Evolutionary conservation across 129 eudicot species (phyloP), one percentile per base, ranked within the genome.

Genomic region (Lactuca saligna): DNA sequence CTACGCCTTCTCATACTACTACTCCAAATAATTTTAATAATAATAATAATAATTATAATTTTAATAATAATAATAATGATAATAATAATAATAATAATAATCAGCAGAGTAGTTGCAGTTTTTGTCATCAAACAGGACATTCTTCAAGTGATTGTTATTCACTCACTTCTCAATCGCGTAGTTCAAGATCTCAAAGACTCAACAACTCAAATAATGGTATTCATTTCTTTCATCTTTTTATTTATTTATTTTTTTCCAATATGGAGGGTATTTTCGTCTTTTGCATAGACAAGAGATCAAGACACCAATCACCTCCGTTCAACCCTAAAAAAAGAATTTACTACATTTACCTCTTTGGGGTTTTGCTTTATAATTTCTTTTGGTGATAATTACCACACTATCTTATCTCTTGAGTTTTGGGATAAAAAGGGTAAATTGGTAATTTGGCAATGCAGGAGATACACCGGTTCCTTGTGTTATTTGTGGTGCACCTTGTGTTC

Each of bases 101-200:
- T 69, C 72, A 76, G 62, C 88, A 76, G 61, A 75, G 64, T 42
- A 54, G 82, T 81, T 81, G 96, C 76, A 67, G 67, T 54, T 77
- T 78, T 56, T 88, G 96, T 74, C 76, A 82, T 76, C 91, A 84
- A 70, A 73, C 81, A 12, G 92, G 89, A 57, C 91, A 86, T 71
- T 70, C 85, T 67, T 84, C 95, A 77, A 75, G 75, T 63, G 77
- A 76, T 66, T 86, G 90, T 66, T 91, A 86, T 67, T 81, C 86
- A 44, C 78, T 69, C 62, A 81, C 77, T 61, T 80, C 97, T 80
- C 89, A 79, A 34, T 82, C 86, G 41, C 81, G 76, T 44, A 81
- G 75, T 65, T 70, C 83, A 63, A 80, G 83, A 61, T 35, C 86
- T 71, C 91, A 75, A 50, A 74, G 78, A 77, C 55, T 48, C 56